Evolutionary conservation across 192 early-diverging fungal genomes (phyloP), one percentile per base, ranked within the genome.

Genomic region (Rhizophlyctis rosea): DNA sequence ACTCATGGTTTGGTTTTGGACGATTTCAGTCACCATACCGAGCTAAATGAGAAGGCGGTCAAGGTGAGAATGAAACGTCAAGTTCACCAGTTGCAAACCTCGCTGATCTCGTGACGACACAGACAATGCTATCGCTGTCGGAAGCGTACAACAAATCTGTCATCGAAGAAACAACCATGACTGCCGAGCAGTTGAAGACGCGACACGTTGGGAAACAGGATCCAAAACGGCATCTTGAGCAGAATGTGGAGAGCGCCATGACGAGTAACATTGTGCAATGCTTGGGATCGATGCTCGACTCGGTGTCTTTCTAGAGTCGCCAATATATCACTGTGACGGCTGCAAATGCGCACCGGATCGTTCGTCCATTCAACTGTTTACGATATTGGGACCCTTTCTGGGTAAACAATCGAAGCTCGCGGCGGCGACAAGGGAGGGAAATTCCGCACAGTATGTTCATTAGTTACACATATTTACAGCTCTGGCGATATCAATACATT

Each of bases 141-240:
- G 95, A 97, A 52, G 76, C 85, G 55, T 99, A 98, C 68, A 96
- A 95, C 82, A 99, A 99, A 75, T 96, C 93, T 1, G 95, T 99
- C 0, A 89, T 91, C 60, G 98, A 99, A 71, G 98, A 99, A 76
- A 88, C 84, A 51, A 92, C 88, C 14, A 80, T 99, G 87, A 91
- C 92, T 13, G 67, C 87, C 1, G 91, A 98, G 49, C 91, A 98
- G 78, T 88, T 99, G 33, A 91, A 94, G 76, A 98, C 91, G 9
- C 93, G 98, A 34, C 98, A 99, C 73, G 94, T 99, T n/a, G 98
- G 98, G 33, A 99, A 99, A 73, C 94, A 99, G 76, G 98, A 99
- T 69, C 98, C 98, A 16, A 99, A 99, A 81, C 87, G 94, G 66
- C 98, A 99, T 75, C 76, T 99, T 65, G 93, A 95, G 73, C 86